Percentiles rank a stretch among this genome's conserved stretches.
phyloP scores from a whole-genome alignment of 1,284 basidiomycete genomes.

The Ustanciosporium gigantosporum region DNA sequence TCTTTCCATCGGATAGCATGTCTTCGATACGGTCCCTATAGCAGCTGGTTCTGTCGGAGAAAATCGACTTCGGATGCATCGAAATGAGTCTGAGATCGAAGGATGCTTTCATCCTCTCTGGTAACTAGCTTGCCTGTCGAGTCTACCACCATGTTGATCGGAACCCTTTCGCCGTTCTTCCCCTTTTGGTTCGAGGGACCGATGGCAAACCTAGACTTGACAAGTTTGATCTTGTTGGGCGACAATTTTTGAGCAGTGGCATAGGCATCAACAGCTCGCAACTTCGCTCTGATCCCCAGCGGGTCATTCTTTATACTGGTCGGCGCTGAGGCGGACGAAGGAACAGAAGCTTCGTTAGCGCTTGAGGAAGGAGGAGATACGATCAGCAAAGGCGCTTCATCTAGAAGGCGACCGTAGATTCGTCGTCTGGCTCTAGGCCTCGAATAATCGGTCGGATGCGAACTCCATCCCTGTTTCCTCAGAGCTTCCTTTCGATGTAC shows the following conservation, averaged over 20 bases:
- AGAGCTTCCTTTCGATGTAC: slow-evolving; percentile 3
- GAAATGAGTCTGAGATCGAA: too few species aligned
- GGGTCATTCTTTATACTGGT: slow-evolving; percentile 5
- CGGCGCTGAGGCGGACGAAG: too few species aligned
- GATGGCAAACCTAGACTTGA: slow-evolving; percentile 7
- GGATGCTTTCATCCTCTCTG: too few species aligned
- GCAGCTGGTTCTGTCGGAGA: not conserved
- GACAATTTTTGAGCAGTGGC: too few species aligned
- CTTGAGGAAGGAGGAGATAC: not conserved
- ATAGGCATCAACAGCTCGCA: not conserved
- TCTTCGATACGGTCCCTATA: too few species aligned
- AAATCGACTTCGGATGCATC: slow-evolving; percentile 1
- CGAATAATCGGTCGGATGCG: slow-evolving; percentile 13
- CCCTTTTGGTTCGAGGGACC: not conserved
- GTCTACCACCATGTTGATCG: not conserved
- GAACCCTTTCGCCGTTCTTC: not conserved
- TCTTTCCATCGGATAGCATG: too few species aligned
- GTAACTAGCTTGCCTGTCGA: too few species aligned
- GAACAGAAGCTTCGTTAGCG: not conserved
- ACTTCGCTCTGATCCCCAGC: slow-evolving; percentile 3
- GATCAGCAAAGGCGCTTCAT: slow-evolving; percentile 4
- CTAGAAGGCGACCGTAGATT: slow-evolving; percentile 9
- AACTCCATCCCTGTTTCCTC: slow-evolving; percentile 15
- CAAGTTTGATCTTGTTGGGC: slow-evolving; percentile 2
- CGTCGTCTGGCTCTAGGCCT: slow-evolving; percentile 3